Evolutionary conservation across 352 stramenopile genomes (phyloP).

Genomic region (Phytophthora kernoviae): DNA sequence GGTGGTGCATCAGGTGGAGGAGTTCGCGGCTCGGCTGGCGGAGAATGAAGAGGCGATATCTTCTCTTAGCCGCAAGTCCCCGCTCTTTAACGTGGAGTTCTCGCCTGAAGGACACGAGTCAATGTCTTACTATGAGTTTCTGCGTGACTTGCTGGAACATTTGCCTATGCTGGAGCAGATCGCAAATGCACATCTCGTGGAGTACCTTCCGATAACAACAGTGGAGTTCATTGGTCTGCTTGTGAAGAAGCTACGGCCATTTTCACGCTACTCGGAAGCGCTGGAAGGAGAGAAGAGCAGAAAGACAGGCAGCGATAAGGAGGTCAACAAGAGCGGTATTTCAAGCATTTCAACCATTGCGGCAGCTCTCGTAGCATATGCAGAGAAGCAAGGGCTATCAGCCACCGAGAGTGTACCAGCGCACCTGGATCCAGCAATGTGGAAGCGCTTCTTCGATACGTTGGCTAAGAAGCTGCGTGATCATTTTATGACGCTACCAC

Average conservation of each 20-base stretch:
- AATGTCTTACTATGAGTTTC: conserved; percentile 67
- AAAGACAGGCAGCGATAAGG: conserved; percentile 77
- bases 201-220: conserved; percentile 40
- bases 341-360: conserved; percentile 82
- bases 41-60: conserved; percentile 39
- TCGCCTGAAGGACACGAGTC: conserved; percentile 25
- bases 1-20: conserved; percentile 54
- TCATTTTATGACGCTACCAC: conserved; percentile 54
- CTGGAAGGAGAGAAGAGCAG: conserved; percentile 77
- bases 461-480: conserved; percentile 58
- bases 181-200: conserved; percentile 51
- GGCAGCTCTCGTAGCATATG: conserved; percentile 66
- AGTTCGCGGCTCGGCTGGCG: conserved; percentile 52
- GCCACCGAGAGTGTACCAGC: conserved; percentile 30
- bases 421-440: conserved; percentile 46
- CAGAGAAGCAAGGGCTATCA: conserved; percentile 59
- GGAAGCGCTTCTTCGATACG: conserved; percentile 69
- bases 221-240: conserved; percentile 63
- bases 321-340: conserved; percentile 72
- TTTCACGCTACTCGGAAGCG: conserved; percentile 73
- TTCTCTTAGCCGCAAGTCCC: conserved; percentile 54
- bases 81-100: conserved; percentile 45
- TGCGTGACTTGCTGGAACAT: conserved; percentile 55
- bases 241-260: conserved; percentile 79
- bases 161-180: conserved; percentile 58